Base-by-base conservation (phyloP, 768 basidiomycete species). In the Termitomyces sp. region DNA sequence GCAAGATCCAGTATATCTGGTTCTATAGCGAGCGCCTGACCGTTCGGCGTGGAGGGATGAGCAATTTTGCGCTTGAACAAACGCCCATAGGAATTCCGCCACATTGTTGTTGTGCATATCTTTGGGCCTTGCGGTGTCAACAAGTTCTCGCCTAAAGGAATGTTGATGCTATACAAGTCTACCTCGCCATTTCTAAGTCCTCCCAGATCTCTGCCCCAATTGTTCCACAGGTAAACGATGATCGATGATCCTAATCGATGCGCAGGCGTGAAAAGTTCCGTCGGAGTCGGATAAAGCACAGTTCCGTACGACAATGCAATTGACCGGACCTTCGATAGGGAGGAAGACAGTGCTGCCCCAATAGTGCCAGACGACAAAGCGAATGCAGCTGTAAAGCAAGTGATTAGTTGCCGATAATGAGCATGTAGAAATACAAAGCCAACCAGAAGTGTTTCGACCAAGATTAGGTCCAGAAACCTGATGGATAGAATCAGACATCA, bases 291-390 rank as follows among this genome's bases (percentile, higher is more conserved):
- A 65, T 84, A 79, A 46, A 79, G 68, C 52, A 95, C 83, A 16
- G 80, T 90, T 36, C 93, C 93, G 68, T 97, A 96, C 0, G 92
- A 95, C 38, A 98, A 66, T 1, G 95, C 94, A 57, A 97, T 88
- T 43, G 92, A 83, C 40, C 92, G 87, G 30, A 75, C 78, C 57
- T 76, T 77, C 26, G 88, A 86, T 45, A 94, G 77, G 24, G 83
- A 83, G 22, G 88, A 86, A 28, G 90, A 90, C 70, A 98, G 76
- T 16, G 95, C 90, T 3, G 94, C 94, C 40, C 95, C 95, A 60
- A 98, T 79, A 2, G 95, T 98, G 2, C 95, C 95, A 30, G 92
- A 94, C 1, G 93, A 94, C 44, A 98, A 79, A 3, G 89, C 80
- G 69, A 94, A 93, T 1, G 94, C 94, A 38, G 92, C 90, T 86